Conservation (phyloP, 148 eudicot species). For the Chenopodium berlandieri region DNA sequence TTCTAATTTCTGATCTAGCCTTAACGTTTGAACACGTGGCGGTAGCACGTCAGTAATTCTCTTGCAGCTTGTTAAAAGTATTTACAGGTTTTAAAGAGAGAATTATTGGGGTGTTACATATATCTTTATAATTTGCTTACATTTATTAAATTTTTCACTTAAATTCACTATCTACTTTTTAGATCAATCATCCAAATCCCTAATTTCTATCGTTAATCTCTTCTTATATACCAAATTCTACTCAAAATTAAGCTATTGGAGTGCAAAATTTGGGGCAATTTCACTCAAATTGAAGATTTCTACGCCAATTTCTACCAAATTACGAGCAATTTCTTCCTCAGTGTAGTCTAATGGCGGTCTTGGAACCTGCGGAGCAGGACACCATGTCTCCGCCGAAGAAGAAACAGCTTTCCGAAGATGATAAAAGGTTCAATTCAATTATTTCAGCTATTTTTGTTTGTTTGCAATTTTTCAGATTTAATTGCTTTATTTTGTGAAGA, state of each 20-base stretch:
- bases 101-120: no score
- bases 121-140: no score
- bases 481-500: background rate
- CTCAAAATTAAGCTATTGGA: background rate
- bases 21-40: no score
- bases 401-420: conserved; percentile 59
- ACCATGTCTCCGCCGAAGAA: conserved; percentile 48
- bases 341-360: conserved; percentile 41
- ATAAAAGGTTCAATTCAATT: conserved; percentile 53
- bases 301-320: background rate
- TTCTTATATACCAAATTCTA: background rate
- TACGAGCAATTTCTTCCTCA: background rate
- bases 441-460: background rate
- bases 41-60: no score
- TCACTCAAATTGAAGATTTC: background rate
- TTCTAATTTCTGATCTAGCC: no score
- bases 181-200: background rate
- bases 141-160: no score
- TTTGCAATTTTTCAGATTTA: background rate
- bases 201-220: background rate
- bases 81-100: no score
- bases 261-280: background rate
- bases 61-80: no score
- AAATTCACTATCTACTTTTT: no score
- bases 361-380: conserved; percentile 35